These are phyloP conservation scores for Lithocarpus polystachyus DNA, from an alignment of 306 rosid genomes.

Conservation along the genomic window DNA sequence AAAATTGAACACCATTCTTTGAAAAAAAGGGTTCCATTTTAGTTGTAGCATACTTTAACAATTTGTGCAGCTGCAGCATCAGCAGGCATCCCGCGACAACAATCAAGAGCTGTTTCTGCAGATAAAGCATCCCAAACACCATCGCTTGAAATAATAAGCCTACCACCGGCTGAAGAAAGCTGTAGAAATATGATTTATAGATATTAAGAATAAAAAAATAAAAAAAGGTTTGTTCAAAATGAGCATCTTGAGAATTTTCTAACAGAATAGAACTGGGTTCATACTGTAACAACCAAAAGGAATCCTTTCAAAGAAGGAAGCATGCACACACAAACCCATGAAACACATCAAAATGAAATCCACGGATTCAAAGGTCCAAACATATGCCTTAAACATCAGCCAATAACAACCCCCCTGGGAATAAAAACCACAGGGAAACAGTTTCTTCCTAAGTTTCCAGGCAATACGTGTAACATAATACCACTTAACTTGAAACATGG, in stretches of 20 bases:
- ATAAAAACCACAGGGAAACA: background rate
- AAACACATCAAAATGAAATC: slow-evolving; percentile 12
- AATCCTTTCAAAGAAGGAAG: background rate
- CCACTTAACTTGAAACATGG: too few relatives aligned
- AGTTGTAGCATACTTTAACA: slow-evolving; percentile 64
- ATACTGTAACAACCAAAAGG: background rate
- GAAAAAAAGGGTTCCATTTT: background rate
- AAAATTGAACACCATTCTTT: slow-evolving; percentile 15
- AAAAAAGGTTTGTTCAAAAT: background rate
- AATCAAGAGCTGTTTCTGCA: slow-evolving; percentile 77
- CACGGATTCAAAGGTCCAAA: background rate
- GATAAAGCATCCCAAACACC: slow-evolving; percentile 97
- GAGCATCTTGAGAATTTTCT: background rate
- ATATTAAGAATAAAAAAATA: background rate
- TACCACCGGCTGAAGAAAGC: slow-evolving; percentile 91
- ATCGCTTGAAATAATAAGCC: slow-evolving; percentile 91
- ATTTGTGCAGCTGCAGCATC: slow-evolving; percentile 87
- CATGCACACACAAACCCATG: background rate
- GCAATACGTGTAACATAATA: too few relatives aligned
- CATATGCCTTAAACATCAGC: slow-evolving; percentile 5
- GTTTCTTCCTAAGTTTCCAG: background rate
- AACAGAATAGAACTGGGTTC: background rate
- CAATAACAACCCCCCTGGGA: background rate
- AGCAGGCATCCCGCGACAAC: slow-evolving; percentile 83
- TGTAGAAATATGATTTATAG: slow-evolving; percentile 32